phyloP scores from a whole-genome alignment of 805 yeast genomes.

The Martiniozyma abietophila region DNA sequence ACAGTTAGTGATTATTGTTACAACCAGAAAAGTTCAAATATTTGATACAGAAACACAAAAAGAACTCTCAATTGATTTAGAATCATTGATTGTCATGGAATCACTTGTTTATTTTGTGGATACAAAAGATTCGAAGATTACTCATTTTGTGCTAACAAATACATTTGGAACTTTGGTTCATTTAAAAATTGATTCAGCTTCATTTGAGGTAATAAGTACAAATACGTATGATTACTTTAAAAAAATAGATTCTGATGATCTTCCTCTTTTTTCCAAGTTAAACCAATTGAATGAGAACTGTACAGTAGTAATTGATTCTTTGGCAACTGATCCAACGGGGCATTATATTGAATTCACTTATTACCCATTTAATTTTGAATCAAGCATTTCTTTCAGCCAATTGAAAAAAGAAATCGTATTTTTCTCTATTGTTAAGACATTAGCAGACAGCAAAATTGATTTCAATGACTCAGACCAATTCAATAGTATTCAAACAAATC shows the following conservation, averaged over 20 bases:
- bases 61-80: neutral
- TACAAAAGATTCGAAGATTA: neutral
- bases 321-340: conserved; percentile 11
- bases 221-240: conserved; percentile 9
- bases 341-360: conserved; percentile 8
- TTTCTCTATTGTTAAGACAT: conserved; percentile 3
- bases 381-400: conserved; percentile 2
- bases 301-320: conserved; percentile 6
- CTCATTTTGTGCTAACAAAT: conserved; percentile 10
- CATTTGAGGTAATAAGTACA: neutral
- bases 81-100: conserved; percentile 5
- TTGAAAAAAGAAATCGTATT: conserved; percentile 5
- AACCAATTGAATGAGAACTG: conserved; percentile 8
- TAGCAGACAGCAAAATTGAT: neutral
- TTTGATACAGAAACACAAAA: neutral
- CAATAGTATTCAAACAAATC: conserved; percentile 10
- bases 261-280: conserved; percentile 14
- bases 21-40: too few species aligned
- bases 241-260: conserved; percentile 3
- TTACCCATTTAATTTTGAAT: conserved; percentile 3
- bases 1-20: neutral
- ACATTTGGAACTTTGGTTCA: conserved; percentile 8
- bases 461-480: conserved; percentile 2
- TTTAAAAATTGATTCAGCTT: conserved; percentile 1
- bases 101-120: conserved; percentile 7